These are phyloP conservation scores for Neotropicomus parvogracilis DNA, from an alignment of 1,284 basidiomycete genomes.

Conservation along the genomic window DNA sequence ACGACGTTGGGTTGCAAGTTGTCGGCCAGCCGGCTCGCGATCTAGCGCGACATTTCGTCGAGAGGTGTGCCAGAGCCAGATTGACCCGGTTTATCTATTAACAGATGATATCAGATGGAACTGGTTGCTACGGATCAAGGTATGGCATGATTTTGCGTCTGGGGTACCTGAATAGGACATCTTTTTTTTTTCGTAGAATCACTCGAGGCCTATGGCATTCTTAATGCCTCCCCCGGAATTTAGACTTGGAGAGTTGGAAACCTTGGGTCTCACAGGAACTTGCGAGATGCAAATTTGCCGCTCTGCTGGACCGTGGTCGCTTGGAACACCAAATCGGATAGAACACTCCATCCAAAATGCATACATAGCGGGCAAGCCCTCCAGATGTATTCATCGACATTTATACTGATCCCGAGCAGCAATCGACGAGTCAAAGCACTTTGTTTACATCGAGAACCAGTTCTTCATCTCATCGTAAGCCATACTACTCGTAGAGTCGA, in stretches of 20 bases:
- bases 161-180: neutral
- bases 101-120: constrained; percentile 67
- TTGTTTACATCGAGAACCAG: constrained; percentile 96
- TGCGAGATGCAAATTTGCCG: constrained; percentile 98
- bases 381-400: neutral
- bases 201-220: constrained; percentile 90
- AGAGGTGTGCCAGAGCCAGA: constrained; percentile 54
- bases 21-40: constrained; percentile 97
- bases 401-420: constrained; percentile 44
- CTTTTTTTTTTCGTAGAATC: constrained; percentile 56
- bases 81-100: constrained; percentile 18
- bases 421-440: constrained; percentile 92
- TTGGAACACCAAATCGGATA: constrained; percentile 82
- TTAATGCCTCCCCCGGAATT: constrained; percentile 93
- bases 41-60: constrained; percentile 91
- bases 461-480: constrained; percentile 96
- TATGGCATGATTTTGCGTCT: constrained; percentile 30
- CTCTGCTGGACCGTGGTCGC: constrained; percentile 93
- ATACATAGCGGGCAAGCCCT: constrained; percentile 74
- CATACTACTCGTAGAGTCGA: constrained; percentile 6
- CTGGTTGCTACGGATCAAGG: constrained; percentile 86
- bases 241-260: constrained; percentile 74
- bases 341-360: constrained; percentile 96
- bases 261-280: constrained; percentile 87
- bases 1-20: constrained; percentile 94